These are phyloP conservation scores for Yamadazyma songkhlaensis DNA, from an alignment of 1,139 yeast genomes.

Conservation along the genomic window DNA sequence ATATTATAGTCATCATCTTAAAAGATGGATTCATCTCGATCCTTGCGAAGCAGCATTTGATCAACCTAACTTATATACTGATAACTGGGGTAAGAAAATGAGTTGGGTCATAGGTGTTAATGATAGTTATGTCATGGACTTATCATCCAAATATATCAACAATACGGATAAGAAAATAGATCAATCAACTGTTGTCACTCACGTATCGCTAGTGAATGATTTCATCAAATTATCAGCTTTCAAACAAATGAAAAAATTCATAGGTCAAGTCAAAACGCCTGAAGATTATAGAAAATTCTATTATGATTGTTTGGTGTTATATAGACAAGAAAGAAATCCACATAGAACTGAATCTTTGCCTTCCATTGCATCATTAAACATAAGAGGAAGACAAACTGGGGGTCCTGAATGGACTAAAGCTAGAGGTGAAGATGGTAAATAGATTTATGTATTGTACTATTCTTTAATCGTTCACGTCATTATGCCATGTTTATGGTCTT, in stretches of 20 bases:
- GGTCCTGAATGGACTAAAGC: slow-evolving; percentile 66
- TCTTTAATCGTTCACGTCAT: not conserved
- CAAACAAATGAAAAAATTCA: slow-evolving; percentile 26
- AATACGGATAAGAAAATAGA: slow-evolving; percentile 49
- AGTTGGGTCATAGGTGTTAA: slow-evolving; percentile 76
- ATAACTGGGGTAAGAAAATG: slow-evolving; percentile 94
- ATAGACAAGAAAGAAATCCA: slow-evolving; percentile 19
- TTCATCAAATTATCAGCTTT: slow-evolving; percentile 40
- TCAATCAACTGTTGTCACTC: slow-evolving; percentile 36
- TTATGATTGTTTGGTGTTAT: slow-evolving; percentile 23
- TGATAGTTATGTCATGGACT: slow-evolving; percentile 60
- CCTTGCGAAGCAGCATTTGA: slow-evolving; percentile 86
- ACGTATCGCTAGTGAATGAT: slow-evolving; percentile 36
- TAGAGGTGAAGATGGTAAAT: slow-evolving; percentile 72
- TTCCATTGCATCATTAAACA: slow-evolving; percentile 10
- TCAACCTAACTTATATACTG: slow-evolving; percentile 70
- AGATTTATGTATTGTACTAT: not conserved
- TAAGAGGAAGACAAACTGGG: slow-evolving; percentile 69
- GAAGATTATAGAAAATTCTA: slow-evolving; percentile 17
- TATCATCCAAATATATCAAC: slow-evolving; percentile 66
- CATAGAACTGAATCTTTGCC: not conserved
- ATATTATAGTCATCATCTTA: slow-evolving; percentile 58
- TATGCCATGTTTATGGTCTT: too few species aligned
- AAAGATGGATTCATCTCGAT: slow-evolving; percentile 86
- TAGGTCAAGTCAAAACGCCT: not conserved